phyloP scores from a whole-genome alignment of 2,329 filamentous ascomycete species.

The Dothiorella sarmentorum region DNA sequence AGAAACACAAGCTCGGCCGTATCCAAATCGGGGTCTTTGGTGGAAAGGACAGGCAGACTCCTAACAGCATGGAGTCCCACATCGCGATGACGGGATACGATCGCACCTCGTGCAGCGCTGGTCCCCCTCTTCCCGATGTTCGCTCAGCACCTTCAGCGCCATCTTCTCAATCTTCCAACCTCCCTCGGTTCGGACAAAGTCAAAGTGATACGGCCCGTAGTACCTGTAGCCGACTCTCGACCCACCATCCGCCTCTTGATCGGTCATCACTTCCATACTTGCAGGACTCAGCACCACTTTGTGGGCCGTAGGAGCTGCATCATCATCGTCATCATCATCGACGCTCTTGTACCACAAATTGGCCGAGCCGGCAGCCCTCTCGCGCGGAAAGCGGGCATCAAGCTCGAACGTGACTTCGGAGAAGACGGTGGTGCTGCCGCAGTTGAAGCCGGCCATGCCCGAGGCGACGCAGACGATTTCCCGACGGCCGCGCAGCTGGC shows the following conservation, averaged over 20 bases:
- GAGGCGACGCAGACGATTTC: not conserved
- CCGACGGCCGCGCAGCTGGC: not conserved
- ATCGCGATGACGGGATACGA: not conserved
- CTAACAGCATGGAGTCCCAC: not conserved
- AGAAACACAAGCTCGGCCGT: not conserved
- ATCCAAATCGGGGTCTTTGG: not conserved
- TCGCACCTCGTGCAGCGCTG: not conserved
- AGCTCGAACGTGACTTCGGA: not conserved
- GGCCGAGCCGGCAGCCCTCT: not conserved
- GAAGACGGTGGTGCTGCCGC: not conserved
- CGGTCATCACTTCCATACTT: not conserved
- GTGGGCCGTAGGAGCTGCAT: not conserved
- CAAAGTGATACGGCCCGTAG: not conserved
- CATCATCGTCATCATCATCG: no score
- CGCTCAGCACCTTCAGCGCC: slow-evolving; percentile 1
- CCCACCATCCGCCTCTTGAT: not conserved
- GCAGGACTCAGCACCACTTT: not conserved
- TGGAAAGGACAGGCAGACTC: no score
- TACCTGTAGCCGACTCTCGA: not conserved
- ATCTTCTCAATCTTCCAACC: slow-evolving; percentile 5
- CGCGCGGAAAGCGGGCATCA: not conserved
- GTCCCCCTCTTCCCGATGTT: not conserved
- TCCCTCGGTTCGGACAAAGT: not conserved
- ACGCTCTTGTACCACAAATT: not conserved
- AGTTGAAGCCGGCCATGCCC: not conserved